Evolutionary conservation across 1,284 basidiomycete species (phyloP), one percentile per base, ranked within the genome.

Genomic region (Pseudozyma sp.): DNA sequence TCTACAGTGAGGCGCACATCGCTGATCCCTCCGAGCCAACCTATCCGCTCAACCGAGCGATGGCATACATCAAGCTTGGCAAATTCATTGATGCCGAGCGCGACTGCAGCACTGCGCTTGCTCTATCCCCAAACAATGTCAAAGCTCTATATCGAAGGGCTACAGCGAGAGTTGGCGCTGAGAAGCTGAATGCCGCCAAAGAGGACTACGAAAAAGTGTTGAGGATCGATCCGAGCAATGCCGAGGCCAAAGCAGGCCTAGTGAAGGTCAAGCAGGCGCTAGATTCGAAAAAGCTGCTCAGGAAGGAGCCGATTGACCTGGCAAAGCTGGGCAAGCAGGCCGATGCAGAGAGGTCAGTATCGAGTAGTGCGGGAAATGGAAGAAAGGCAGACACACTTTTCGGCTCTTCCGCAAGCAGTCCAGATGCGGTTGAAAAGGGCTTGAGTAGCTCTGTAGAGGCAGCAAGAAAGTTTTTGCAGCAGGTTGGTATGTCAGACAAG

Each of bases 51-150:
- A 72, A 72, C 36, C 47, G 70, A 12, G 70, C 70, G 19, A 72
- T 72, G 70, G 70, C 70, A 11, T 72, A 72, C 53, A 59, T 72
- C 56, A 72, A 72, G 57, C 54, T 67, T 10, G 60, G 49, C 48
- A 72, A 72, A 44, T 64, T 50, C 18, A 18, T 63, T 25, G 70
- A 72, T 21, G 70, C 70, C 5, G 70, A 72, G 12, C 56, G 70
- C 13, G 70, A 72, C 38, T 72, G 70, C 50, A 60, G 60, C 13
- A 51, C 50, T 8, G 64, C 53, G 2, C 57, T 72, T 0, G 7
- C 19, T 0, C 40, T 72, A 5, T 59, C 70, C 13, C 70, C 64
- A 6, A 51, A 60, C 49, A 72, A 68, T 19, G 60, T 72, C 56
- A 72, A 72, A 38, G 70, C 70, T 3, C 49, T 67, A 1, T 72